phyloP scores from a whole-genome alignment of 306 rosid species.

The Lablab purpureus region DNA sequence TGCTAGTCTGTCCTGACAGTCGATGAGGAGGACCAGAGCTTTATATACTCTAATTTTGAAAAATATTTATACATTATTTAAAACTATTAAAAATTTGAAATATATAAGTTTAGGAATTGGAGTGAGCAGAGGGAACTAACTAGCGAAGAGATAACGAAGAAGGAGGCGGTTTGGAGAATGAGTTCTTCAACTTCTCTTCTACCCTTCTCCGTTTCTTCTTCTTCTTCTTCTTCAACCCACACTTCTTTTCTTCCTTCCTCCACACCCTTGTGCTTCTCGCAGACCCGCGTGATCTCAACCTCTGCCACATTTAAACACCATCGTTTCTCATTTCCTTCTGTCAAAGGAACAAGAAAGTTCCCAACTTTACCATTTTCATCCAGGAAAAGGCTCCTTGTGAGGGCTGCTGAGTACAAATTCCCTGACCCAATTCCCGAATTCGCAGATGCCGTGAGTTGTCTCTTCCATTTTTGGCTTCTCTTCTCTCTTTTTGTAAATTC shows the following conservation, averaged over 20 bases:
- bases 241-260: conserved; percentile 38
- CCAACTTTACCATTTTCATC: conserved; percentile 46
- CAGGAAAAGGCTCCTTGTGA: conserved; percentile 34
- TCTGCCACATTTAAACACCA: conserved; percentile 35
- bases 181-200: conserved; percentile 37
- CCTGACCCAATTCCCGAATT: conserved; percentile 97
- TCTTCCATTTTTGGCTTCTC: conserved; percentile 5
- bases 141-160: background rate
- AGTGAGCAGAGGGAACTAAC: background rate
- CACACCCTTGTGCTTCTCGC: conserved; percentile 23
- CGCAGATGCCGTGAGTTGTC: conserved; percentile 69
- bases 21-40: too few relatives aligned
- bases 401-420: conserved; percentile 82
- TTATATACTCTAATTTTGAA: too few relatives aligned
- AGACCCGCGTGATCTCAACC: conserved; percentile 27
- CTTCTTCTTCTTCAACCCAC: conserved; percentile 29
- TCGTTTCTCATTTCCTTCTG: conserved; percentile 44
- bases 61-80: too few relatives aligned
- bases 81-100: too few relatives aligned
- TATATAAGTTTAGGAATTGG: background rate
- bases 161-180: conserved; percentile 39
- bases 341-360: conserved; percentile 37
- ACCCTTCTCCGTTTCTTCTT: conserved; percentile 43
- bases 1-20: too few relatives aligned
- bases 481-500: background rate